Conservation (phyloP, 176 grass and related monocot genomes). For the Zea luxurians region DNA sequence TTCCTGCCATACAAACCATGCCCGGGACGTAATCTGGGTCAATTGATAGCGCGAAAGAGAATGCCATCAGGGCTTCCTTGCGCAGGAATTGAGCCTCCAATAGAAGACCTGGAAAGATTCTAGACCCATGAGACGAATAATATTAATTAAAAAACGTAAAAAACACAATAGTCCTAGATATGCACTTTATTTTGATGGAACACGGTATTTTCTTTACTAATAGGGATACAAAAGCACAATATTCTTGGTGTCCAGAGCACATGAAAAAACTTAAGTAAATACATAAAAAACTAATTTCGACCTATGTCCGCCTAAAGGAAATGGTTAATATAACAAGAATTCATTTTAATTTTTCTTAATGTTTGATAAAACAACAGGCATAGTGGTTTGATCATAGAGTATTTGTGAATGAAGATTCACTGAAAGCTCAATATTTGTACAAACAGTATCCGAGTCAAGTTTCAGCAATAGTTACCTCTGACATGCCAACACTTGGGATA, state of each 20-base stretch:
- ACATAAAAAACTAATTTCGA: slow-evolving; percentile 17
- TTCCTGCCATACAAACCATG: slow-evolving; percentile 80
- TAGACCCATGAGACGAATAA: slow-evolving; percentile 4
- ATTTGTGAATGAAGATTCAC: slow-evolving; percentile 17
- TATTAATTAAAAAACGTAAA: not conserved
- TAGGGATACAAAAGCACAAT: not conserved
- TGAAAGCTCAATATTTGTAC: not conserved
- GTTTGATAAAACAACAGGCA: not conserved
- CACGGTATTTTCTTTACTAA: not conserved
- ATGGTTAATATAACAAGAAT: not conserved
- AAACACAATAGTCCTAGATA: not conserved
- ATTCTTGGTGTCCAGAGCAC: slow-evolving; percentile 6
- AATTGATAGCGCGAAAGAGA: slow-evolving; percentile 74
- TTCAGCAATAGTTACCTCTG: slow-evolving; percentile 58
- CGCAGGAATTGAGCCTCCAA: slow-evolving; percentile 78
- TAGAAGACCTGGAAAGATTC: slow-evolving; percentile 56
- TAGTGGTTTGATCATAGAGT: slow-evolving; percentile 12
- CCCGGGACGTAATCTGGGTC: slow-evolving; percentile 76
- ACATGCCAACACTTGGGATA: slow-evolving; percentile 76
- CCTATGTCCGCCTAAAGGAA: slow-evolving; percentile 4
- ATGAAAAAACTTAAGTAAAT: not conserved
- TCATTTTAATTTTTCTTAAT: slow-evolving; percentile 12
- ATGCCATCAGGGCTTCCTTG: slow-evolving; percentile 69
- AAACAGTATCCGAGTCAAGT: slow-evolving; percentile 29
- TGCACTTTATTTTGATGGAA: not conserved